Evolutionary conservation across 148 eudicot species (phyloP).

Genomic region (Cornus controversa): DNA sequence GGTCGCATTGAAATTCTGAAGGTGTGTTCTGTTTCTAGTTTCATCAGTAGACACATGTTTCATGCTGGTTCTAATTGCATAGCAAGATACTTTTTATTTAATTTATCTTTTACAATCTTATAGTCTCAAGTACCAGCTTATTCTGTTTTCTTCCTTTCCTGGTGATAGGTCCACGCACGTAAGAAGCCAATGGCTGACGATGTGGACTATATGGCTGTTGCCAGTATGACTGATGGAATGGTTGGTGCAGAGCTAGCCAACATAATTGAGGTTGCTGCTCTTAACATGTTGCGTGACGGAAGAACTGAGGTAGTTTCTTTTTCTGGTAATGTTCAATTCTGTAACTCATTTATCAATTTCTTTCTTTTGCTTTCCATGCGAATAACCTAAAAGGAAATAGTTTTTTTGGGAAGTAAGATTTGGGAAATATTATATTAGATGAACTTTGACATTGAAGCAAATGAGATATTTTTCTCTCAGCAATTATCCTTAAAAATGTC

Average conservation of each 20-base stretch:
- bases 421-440: not conserved
- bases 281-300: conserved; percentile 85
- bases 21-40: conserved; percentile 34
- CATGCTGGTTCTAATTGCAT: not conserved
- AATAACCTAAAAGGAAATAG: not conserved
- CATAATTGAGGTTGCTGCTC: conserved; percentile 85
- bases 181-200: conserved; percentile 88
- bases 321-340: not conserved
- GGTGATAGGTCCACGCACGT: conserved; percentile 84
- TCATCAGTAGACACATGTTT: not conserved
- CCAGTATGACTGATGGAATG: conserved; percentile 89
- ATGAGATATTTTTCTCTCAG: not conserved
- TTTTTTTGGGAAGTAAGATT: not conserved
- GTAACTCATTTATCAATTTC: not conserved
- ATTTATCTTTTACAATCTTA: not conserved
- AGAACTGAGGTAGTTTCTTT: conserved; percentile 65
- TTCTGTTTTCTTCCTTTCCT: conserved; percentile 10
- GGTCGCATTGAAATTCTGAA: conserved; percentile 82
- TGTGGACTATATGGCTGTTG: conserved; percentile 89
- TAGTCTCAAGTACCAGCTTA: conserved; percentile 1
- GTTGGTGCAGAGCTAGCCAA: conserved; percentile 97
- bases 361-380: not conserved
- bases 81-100: not conserved
- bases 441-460: not conserved
- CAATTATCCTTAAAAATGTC: not conserved